phyloP scores from a whole-genome alignment of 169 alveolate species.

The Cryptosporidium tyzzeri region DNA sequence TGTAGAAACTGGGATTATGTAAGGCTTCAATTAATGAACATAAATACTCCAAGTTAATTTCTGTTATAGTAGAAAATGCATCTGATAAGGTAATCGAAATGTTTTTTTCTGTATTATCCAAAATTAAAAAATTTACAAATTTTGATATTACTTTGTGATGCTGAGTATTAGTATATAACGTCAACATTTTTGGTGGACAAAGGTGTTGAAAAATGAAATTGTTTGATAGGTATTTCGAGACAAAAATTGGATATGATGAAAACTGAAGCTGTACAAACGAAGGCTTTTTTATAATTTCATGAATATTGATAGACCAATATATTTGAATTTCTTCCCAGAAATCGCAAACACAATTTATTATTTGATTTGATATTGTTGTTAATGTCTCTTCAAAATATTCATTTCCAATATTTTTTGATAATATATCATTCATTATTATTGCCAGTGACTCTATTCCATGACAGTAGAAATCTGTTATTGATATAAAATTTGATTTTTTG shows the following conservation, averaged over 20 bases:
- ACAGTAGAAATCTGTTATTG: constrained; percentile 16
- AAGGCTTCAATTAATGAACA: not conserved
- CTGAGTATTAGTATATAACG: not conserved
- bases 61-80: not conserved
- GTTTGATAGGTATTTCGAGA: not conserved
- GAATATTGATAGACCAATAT: constrained; percentile 12
- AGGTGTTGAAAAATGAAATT: constrained; percentile 9
- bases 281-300: not conserved
- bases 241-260: constrained; percentile 43
- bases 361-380: not conserved
- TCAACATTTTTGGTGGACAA: constrained; percentile 5
- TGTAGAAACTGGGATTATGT: not conserved
- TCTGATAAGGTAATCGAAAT: not conserved
- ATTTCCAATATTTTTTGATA: not conserved
- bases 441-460: constrained; percentile 40
- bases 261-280: constrained; percentile 15
- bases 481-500: not conserved
- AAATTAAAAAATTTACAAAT: constrained; percentile 18
- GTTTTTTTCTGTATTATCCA: not conserved
- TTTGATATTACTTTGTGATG: constrained; percentile 7
- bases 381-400: not conserved
- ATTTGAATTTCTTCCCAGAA: constrained; percentile 35
- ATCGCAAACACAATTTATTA: not conserved
- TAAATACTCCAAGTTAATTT: not conserved
- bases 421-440: not conserved